phyloP scores from a whole-genome alignment of 257 asterid species.

The Phtheirospermum japonicum region DNA sequence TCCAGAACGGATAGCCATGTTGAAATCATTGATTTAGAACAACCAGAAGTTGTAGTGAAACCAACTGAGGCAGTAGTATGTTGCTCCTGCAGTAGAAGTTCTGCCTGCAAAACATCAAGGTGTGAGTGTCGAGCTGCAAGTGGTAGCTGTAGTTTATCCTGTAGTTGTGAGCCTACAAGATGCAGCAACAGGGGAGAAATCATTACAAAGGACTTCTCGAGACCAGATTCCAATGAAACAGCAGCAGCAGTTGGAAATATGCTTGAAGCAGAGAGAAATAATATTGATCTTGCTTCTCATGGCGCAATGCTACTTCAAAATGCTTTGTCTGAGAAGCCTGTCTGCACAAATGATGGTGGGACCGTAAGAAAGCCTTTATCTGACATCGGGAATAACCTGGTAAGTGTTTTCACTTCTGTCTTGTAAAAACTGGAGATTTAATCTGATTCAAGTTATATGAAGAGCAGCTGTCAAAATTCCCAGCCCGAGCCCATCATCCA shows the following conservation, averaged over 20 bases:
- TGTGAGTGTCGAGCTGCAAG: slow-evolving; percentile 80
- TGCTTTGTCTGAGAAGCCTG: slow-evolving; percentile 69
- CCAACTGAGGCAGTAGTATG: slow-evolving; percentile 33
- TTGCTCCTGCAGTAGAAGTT: slow-evolving; percentile 68
- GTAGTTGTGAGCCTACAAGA: slow-evolving; percentile 53
- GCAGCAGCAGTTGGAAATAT: slow-evolving; percentile 23
- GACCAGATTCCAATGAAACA: too few species aligned
- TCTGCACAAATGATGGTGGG: slow-evolving; percentile 37
- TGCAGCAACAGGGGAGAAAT: slow-evolving; percentile 59
- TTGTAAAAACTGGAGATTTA: too few species aligned
- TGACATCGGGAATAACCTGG: slow-evolving; percentile 84
- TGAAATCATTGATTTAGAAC: slow-evolving; percentile 33
- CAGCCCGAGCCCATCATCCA: too few species aligned
- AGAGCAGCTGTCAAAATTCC: too few species aligned
- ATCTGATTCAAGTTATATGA: too few species aligned
- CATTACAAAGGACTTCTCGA: background rate
- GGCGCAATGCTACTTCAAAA: slow-evolving; percentile 83
- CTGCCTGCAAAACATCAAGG: slow-evolving; percentile 68
- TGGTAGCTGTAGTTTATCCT: slow-evolving; percentile 49
- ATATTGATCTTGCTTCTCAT: slow-evolving; percentile 57
- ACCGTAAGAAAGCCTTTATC: slow-evolving; percentile 69
- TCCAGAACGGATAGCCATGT: slow-evolving; percentile 31
- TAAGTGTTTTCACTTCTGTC: slow-evolving; percentile 31
- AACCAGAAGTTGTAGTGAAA: background rate
- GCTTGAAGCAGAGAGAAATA: slow-evolving; percentile 36